Base-by-base conservation (phyloP, 768 basidiomycete species). In the Rhizopogon salebrosus region DNA sequence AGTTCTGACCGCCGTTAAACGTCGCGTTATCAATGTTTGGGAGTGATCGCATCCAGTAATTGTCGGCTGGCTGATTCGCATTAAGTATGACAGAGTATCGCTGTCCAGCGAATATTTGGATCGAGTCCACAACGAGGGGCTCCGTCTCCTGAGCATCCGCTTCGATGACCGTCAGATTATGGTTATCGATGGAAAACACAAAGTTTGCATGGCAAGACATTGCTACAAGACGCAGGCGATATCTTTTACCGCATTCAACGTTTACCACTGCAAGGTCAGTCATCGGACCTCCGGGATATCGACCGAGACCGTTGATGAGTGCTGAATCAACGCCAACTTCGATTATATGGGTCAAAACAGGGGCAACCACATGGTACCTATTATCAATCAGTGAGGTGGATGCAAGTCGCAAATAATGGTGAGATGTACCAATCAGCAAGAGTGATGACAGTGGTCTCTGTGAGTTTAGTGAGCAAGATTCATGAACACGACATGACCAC, bases 251-350 rank as follows among this genome's bases (percentile, higher is more conserved):
- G 1, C 13, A 24, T 20, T 50, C 40, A 20, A 72, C 16, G 65
- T 63, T 69, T 49, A 75, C 56, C 1, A 72, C 60, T 2, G 69
- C 53, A 4, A 72, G 60, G 1, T 65, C 57, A 5, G 53, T 56
- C 1, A 48, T 37, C 8, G 66, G 60, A 14, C 67, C 69, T 24
- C 64, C 62, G 68, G 51, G 37, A 54, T 66, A 75, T 24, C 78
- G 73, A 16, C 80, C 80, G 11, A 70, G 64, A 2, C 79, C 79
- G 48, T 80, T 80, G 56, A 80, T 77, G 14, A 79, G 56, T 0
- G 71, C 73, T 1, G 72, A 51, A 53, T 71, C 67, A 0, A 54
- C 54, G 13, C 10, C 23, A 45, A 29, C 42, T 0, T 29, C 23
- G 6, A 16, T 20, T 11, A 45, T 2, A 24, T 20, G 13, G 29